Base-by-base conservation (phyloP, 208 protist genomes). In the Willaertia magna region DNA sequence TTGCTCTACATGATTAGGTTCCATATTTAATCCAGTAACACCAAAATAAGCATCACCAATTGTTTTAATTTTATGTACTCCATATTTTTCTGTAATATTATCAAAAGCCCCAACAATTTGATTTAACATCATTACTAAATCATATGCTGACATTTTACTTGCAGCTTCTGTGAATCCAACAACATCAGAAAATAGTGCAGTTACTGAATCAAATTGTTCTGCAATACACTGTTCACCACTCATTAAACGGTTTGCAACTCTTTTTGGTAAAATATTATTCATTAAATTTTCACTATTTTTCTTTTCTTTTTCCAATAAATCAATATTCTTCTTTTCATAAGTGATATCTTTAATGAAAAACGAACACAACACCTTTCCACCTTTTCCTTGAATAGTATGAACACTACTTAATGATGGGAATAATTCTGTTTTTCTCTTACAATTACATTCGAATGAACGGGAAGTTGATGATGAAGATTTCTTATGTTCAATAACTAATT, bases 41-140 rank as follows among this genome's bases (percentile, higher is more conserved):
- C n/a, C n/a, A n/a, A n/a, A n/a, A n/a, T n/a, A n/a, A n/a, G n/a
- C n/a, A n/a, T n/a, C n/a, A n/a, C n/a, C 84, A 46, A 86, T 86
- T 9, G 84, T 86, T 76, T 86, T 86, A 61, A 86, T 86, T 76
- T 86, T 86, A 44, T 86, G 46, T 30, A 84, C 1, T 12, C 46
- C 4, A 47, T 47, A 12, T 1, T 47, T 18, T 22, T 84, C 22
- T 30, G 2, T 9, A 14, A 43, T 18, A 34, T 86, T 43, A 51
- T 84, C 55, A 2, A 84, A 84, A 2, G 1, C 4, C 7, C 7
- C 20, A 0, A 87, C 74, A 59, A 87, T 84, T 4, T 76, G 26
- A 51, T 79, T 82, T 22, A 87, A 82, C 20, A 87, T 40, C 0
- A 9, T 4, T 0, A 84, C 78, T 18, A 87, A 42, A n/a, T 87